These are phyloP conservation scores for Jacaranda copaia DNA, from an alignment of 257 asterid species.

Conservation along the genomic window DNA sequence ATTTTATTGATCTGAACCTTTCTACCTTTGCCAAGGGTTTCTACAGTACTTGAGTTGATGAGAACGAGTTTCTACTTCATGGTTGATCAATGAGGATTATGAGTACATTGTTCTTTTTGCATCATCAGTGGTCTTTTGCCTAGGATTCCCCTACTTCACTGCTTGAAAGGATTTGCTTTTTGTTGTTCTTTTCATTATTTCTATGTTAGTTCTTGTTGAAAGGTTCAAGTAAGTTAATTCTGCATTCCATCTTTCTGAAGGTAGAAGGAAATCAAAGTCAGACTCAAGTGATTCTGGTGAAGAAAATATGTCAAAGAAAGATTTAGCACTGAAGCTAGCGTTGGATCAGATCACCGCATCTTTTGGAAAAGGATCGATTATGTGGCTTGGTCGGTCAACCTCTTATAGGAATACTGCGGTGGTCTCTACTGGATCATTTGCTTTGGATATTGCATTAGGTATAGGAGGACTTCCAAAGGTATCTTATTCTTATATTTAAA, in stretches of 20 bases:
- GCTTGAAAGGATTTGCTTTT: background rate
- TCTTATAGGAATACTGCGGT: constrained; percentile 73
- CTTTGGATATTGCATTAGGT: constrained; percentile 86
- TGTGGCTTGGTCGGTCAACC: constrained; percentile 93
- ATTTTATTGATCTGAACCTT: background rate
- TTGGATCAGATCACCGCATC: constrained; percentile 83
- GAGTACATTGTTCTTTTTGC: background rate
- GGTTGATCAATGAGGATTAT: constrained; percentile 13
- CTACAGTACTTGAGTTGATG: background rate
- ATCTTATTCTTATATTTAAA: background rate
- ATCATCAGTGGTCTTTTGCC: background rate
- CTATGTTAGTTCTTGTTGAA: background rate
- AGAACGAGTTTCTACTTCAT: background rate
- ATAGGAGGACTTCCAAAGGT: constrained; percentile 98
- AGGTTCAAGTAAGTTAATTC: background rate
- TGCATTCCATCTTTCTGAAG: constrained; percentile 40
- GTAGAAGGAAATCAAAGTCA: constrained; percentile 74
- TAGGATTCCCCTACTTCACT: background rate
- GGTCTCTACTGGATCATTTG: constrained; percentile 90
- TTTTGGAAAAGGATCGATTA: constrained; percentile 93
- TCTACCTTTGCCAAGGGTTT: background rate
- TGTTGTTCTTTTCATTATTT: background rate
- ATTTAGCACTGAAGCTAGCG: constrained; percentile 86
- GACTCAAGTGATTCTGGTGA: constrained; percentile 84
- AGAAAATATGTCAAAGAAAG: constrained; percentile 90